These are phyloP conservation scores for Colletotrichum echinochloae DNA, from an alignment of 2,329 filamentous ascomycete genomes.

Conservation along the genomic window DNA sequence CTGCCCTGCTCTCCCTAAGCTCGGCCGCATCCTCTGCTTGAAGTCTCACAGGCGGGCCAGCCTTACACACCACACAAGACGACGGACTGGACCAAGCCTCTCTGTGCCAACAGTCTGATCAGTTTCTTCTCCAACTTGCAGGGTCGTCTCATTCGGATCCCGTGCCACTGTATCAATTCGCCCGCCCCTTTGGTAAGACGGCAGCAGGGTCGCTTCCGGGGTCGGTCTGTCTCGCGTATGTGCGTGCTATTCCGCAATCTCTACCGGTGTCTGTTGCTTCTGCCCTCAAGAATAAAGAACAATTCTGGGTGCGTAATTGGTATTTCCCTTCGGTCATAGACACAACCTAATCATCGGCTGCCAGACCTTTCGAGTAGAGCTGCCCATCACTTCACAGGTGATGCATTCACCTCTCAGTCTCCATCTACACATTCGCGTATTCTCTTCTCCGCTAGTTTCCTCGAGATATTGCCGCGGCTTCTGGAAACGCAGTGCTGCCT, in stretches of 20 bases:
- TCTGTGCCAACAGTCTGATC: conserved; percentile 31
- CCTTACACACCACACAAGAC: conserved; percentile 16
- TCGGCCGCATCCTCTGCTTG: conserved; percentile 2
- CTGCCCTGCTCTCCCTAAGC: conserved; percentile 24
- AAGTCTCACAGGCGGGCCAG: conserved; percentile 3
- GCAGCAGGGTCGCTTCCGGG: conserved; percentile 12
- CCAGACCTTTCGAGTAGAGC: background rate
- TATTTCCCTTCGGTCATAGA: background rate
- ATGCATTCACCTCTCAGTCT: background rate
- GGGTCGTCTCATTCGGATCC: background rate
- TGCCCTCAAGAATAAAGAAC: background rate
- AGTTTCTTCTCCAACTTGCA: background rate
- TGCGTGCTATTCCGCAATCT: conserved; percentile 7
- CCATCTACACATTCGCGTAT: background rate
- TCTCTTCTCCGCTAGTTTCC: background rate
- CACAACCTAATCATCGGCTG: background rate
- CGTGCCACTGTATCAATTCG: conserved; percentile 18
- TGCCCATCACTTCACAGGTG: background rate
- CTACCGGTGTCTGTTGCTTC: background rate
- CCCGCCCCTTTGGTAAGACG: conserved; percentile 2
- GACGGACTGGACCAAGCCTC: background rate
- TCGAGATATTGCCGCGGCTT: background rate
- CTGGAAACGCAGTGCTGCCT: background rate
- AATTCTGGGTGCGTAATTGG: background rate
- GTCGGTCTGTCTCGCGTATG: background rate